Conservation (phyloP, 768 basidiomycete species). For the Clavaria fumosa region DNA sequence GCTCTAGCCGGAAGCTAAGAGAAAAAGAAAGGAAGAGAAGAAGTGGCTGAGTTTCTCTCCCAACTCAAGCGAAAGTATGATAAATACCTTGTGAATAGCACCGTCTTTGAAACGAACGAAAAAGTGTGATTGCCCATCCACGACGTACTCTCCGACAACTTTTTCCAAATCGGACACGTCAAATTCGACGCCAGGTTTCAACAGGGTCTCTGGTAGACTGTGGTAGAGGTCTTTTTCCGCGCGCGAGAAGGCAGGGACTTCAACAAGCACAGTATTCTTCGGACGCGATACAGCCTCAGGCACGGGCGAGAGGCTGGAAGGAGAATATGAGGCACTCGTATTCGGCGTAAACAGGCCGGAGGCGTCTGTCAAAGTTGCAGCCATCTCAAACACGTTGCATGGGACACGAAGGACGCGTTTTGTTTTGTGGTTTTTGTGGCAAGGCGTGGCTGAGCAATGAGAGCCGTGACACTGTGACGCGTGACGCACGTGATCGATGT, state of each 20-base stretch:
- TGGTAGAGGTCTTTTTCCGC: constrained; percentile 29
- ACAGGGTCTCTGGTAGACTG: constrained; percentile 18
- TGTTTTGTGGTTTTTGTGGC: too few species aligned
- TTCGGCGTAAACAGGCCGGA: too few species aligned
- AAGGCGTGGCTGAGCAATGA: too few species aligned
- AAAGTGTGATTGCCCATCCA: constrained; percentile 31
- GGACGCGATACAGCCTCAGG: not conserved
- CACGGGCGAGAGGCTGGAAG: constrained; percentile 12
- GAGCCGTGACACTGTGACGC: too few species aligned
- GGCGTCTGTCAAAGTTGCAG: too few species aligned
- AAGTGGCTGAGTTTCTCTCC: not conserved
- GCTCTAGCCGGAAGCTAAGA: constrained; percentile 27
- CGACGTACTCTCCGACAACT: constrained; percentile 42
- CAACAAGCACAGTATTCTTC: constrained; percentile 19
- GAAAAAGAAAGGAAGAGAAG: constrained; percentile 17
- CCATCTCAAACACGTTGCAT: too few species aligned
- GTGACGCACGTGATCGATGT: too few species aligned
- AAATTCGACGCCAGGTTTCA: constrained; percentile 20
- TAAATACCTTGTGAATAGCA: constrained; percentile 40
- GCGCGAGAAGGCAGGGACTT: constrained; percentile 22
- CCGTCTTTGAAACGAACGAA: constrained; percentile 45
- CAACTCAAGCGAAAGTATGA: constrained; percentile 8
- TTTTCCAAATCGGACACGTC: constrained; percentile 22
- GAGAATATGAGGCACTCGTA: too few species aligned
- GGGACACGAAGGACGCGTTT: too few species aligned